Evolutionary conservation across 192 early-diverging fungal genomes (phyloP).

Genomic region (Coemansia sp.): DNA sequence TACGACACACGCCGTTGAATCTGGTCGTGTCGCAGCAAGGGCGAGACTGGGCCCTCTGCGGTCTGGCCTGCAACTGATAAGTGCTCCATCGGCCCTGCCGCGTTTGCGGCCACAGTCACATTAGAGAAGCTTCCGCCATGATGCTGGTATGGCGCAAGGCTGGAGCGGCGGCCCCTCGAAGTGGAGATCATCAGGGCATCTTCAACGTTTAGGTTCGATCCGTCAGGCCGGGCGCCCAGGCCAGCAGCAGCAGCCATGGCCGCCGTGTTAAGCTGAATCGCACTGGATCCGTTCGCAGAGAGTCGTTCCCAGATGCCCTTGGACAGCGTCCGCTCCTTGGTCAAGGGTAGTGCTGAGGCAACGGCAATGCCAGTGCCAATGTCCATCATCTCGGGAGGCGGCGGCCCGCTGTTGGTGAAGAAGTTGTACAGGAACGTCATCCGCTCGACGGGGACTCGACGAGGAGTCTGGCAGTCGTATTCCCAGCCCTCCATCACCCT

Average conservation of each 20-base stretch:
- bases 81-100: neutral
- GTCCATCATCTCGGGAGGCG: conserved; percentile 25
- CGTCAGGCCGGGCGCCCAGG: neutral
- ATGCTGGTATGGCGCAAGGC: conserved; percentile 2
- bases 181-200: conserved; percentile 20
- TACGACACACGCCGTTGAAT: conserved; percentile 15
- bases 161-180: conserved; percentile 3
- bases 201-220: neutral
- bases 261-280: neutral
- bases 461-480: conserved; percentile 26
- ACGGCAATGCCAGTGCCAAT: conserved; percentile 41
- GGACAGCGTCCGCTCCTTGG: conserved; percentile 16
- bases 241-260: neutral
- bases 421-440: conserved; percentile 46
- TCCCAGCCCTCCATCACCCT: conserved; percentile 42
- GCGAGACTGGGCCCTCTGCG: neutral
- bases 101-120: neutral
- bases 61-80: neutral
- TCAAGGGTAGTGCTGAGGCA: conserved; percentile 29
- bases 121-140: neutral
- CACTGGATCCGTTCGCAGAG: neutral
- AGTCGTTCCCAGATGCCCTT: conserved; percentile 23
- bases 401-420: conserved; percentile 10
- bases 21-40: neutral
- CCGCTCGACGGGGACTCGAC: conserved; percentile 29